A percentile compares a stretch with the other conserved stretches of the same genome.
phyloP scores from a whole-genome alignment of 306 rosid genomes.

The Astragalus glycyphyllos region DNA sequence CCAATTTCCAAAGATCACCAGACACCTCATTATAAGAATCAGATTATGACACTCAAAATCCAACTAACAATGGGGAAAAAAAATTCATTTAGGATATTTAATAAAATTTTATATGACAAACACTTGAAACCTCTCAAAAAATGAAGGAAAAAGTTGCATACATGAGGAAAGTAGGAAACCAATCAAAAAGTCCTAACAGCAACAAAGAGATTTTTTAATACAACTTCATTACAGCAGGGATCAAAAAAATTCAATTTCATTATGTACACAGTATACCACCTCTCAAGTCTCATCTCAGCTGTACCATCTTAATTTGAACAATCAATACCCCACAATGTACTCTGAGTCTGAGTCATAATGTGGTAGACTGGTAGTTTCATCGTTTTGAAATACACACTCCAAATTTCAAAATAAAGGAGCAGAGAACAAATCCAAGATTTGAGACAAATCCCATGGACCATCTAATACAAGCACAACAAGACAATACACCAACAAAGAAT shows the following conservation, averaged over 20 bases:
- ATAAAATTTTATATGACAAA: conserved; percentile 11
- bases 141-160: conserved; percentile 6
- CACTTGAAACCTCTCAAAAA: conserved; percentile 7
- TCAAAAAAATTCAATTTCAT: conserved; percentile 22
- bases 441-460: conserved; percentile 10
- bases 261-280: conserved; percentile 17
- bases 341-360: not conserved
- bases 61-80: not conserved
- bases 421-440: conserved; percentile 4
- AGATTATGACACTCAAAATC: conserved; percentile 8
- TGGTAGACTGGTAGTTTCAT: not conserved
- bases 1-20: not conserved
- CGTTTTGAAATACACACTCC: too few relatives aligned
- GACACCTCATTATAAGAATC: conserved; percentile 9
- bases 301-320: conserved; percentile 14
- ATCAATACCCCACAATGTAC: conserved; percentile 5
- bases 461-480: conserved; percentile 7
- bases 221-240: conserved; percentile 18
- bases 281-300: conserved; percentile 27
- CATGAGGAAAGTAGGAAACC: conserved; percentile 30
- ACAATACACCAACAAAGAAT: conserved; percentile 20
- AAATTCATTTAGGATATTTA: not conserved
- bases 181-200: conserved; percentile 26
- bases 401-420: conserved; percentile 7
- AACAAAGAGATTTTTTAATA: conserved; percentile 20